Conservation (phyloP, 140 eudicot species). For the Cichorium intybus region DNA sequence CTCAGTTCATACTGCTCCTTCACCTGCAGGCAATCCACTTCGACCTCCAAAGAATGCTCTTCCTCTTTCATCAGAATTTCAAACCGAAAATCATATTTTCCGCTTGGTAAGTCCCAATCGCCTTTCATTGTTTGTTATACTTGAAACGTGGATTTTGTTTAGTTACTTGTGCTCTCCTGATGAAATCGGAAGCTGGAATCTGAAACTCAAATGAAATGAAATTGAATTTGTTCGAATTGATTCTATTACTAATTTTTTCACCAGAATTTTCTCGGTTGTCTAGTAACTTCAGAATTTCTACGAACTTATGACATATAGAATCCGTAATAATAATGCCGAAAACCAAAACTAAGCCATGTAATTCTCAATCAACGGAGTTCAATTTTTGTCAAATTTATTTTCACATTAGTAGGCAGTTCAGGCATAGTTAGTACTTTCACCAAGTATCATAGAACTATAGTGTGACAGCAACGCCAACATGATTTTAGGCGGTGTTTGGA, state of each 20-base stretch:
- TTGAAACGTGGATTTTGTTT: background rate
- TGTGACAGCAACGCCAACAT: background rate
- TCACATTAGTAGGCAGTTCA: no score
- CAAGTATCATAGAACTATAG: no score
- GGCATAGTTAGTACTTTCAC: no score
- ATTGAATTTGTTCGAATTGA: constrained; percentile 9
- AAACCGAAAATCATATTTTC: constrained; percentile 15
- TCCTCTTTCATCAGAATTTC: constrained; percentile 16
- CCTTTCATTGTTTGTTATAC: background rate
- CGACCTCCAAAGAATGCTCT: constrained; percentile 20
- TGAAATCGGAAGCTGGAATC: background rate
- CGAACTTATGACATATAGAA: background rate
- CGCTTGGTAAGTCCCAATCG: constrained; percentile 6
- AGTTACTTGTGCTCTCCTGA: background rate
- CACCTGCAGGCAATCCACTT: constrained; percentile 24
- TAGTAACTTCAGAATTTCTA: background rate
- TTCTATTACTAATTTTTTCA: background rate
- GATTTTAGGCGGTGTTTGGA: background rate
- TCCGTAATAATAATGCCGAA: background rate
- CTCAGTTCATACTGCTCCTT: constrained; percentile 24
- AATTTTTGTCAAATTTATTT: no score
- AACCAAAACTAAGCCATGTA: background rate
- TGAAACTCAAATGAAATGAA: constrained; percentile 2
- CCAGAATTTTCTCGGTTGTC: background rate
- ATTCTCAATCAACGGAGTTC: background rate